phyloP scores from a whole-genome alignment of 208 protist species.

The Trypanosoma theileri region DNA sequence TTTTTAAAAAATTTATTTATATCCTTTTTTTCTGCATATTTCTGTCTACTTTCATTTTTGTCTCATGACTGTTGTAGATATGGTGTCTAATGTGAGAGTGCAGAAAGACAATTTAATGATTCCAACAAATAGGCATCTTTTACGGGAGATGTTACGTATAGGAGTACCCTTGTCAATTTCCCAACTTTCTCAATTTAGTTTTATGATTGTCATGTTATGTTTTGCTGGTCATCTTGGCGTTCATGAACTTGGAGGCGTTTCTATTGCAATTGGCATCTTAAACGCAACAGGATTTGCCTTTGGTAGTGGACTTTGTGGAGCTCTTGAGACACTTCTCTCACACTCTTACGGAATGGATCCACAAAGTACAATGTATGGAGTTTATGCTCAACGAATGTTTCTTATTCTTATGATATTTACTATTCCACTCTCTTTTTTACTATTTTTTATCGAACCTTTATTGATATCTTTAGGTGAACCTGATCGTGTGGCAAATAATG shows the following conservation, averaged over 20 bases:
- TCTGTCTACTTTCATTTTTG: not conserved
- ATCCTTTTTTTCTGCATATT: not conserved
- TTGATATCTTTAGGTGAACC: conserved; percentile 47
- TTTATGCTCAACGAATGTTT: conserved; percentile 82
- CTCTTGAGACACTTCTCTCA: conserved; percentile 80
- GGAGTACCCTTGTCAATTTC: conserved; percentile 21
- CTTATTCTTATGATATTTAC: conserved; percentile 64
- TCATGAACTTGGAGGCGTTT: conserved; percentile 67
- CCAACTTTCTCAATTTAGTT: conserved; percentile 28
- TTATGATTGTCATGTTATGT: conserved; percentile 23
- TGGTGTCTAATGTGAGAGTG: not conserved
- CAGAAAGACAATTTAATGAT: not conserved
- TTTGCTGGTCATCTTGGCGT: conserved; percentile 41
- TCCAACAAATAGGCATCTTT: conserved; percentile 3
- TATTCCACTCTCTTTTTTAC: conserved; percentile 65
- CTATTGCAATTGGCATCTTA: conserved; percentile 73
- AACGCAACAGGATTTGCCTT: conserved; percentile 88
- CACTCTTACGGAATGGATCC: conserved; percentile 54
- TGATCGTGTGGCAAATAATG: conserved; percentile 48
- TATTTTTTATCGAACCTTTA: conserved; percentile 54
- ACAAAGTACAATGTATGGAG: conserved; percentile 73
- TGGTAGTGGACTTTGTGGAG: conserved; percentile 81
- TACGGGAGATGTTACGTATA: conserved; percentile 9
- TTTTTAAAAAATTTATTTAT: no score
- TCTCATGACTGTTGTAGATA: not conserved